Evolutionary conservation across 768 basidiomycete genomes (phyloP).

Genomic region (Termitomyces titanicus): DNA sequence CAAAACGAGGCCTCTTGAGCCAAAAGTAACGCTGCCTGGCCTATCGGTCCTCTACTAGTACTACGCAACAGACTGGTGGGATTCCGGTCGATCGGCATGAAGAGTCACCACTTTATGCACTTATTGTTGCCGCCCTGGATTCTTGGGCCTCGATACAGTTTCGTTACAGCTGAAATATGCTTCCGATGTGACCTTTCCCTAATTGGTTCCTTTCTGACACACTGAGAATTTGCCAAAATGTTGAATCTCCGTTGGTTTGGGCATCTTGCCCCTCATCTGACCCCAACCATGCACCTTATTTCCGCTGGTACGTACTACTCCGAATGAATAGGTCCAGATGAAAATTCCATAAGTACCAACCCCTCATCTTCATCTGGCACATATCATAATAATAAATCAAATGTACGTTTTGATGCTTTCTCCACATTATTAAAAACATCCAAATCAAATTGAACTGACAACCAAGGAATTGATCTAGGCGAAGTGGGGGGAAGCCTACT

Average conservation of each 20-base stretch:
- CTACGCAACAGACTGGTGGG: neutral
- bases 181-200: neutral
- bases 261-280: neutral
- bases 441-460: neutral
- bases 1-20: slow-evolving; percentile 6
- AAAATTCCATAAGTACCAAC: neutral
- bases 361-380: neutral
- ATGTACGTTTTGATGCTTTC: neutral
- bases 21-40: too few species aligned
- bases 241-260: neutral
- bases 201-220: neutral
- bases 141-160: neutral
- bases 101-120: neutral
- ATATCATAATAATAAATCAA: neutral
- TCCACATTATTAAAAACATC: neutral
- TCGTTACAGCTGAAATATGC: neutral
- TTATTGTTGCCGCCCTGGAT: neutral
- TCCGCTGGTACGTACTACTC: neutral
- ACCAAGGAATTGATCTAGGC: neutral
- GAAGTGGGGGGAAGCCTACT: too few species aligned
- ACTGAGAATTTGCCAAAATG: neutral
- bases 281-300: neutral
- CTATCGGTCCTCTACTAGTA: neutral
- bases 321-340: neutral
- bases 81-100: neutral